These are phyloP conservation scores for Ottelia alismoides DNA, from an alignment of 106 monocot genomes.

Conservation along the genomic window DNA sequence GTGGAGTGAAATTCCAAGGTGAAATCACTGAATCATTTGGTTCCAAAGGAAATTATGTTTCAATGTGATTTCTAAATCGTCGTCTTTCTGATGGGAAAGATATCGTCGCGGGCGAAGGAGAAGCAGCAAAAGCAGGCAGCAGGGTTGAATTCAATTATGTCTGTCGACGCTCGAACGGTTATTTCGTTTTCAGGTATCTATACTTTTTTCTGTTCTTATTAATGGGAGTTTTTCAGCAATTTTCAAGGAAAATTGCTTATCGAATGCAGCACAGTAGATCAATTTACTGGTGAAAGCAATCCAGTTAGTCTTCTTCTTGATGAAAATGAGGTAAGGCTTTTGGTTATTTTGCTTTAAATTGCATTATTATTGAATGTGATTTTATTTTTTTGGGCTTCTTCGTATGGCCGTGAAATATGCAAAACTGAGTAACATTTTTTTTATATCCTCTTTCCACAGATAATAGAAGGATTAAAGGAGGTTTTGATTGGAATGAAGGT, in stretches of 20 bases:
- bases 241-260: no score
- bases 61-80: not conserved
- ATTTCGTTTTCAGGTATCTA: slow-evolving; percentile 93
- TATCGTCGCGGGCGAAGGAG: slow-evolving; percentile 71
- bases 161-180: slow-evolving; percentile 94
- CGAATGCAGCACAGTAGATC: slow-evolving; percentile 68
- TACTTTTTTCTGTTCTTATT: no score
- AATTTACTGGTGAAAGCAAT: slow-evolving; percentile 86
- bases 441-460: no score
- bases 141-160: slow-evolving; percentile 84
- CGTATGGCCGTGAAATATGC: no score
- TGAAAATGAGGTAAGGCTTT: slow-evolving; percentile 81
- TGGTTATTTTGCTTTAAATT: no score
- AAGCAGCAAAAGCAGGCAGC: slow-evolving; percentile 60
- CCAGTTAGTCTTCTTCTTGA: slow-evolving; percentile 69
- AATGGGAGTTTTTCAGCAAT: no score
- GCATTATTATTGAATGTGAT: no score
- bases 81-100: slow-evolving; percentile 22
- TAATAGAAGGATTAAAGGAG: slow-evolving; percentile 82
- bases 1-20: slow-evolving; percentile 86
- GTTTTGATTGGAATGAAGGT: slow-evolving; percentile 88
- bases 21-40: not conserved
- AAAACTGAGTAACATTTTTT: no score
- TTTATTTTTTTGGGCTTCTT: no score
- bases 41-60: not conserved